Evolutionary conservation across 257 asterid genomes (phyloP).

Genomic region (Mentha longifolia): DNA sequence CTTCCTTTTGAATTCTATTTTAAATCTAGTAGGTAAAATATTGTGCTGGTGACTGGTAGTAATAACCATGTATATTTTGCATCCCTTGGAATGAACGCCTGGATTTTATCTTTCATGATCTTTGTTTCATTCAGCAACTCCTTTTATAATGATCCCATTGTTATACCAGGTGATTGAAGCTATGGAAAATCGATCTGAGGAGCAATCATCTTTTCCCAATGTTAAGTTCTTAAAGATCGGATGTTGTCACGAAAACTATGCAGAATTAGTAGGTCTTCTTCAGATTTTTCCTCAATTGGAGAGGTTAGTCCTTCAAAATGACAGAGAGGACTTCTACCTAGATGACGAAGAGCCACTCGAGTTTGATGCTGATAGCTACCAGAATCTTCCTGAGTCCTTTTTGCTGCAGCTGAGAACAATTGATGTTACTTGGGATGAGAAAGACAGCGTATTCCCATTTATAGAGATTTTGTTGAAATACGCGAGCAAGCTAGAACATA

Average conservation of each 20-base stretch:
- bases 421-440: not conserved
- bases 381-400: not conserved
- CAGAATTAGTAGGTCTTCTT: not conserved
- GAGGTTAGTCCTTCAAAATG: not conserved
- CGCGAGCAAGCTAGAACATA: not conserved
- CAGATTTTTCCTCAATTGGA: constrained; percentile 1
- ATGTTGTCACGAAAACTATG: not conserved
- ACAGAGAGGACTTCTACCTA: not conserved
- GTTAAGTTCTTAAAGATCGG: not conserved
- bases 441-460: not conserved
- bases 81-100: not conserved
- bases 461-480: constrained; percentile 16
- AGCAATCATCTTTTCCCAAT: not conserved
- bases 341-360: not conserved
- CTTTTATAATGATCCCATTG: not conserved
- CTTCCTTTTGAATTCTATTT: not conserved
- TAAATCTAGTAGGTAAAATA: not conserved
- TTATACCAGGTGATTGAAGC: not conserved
- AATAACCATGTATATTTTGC: not conserved
- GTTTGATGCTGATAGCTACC: not conserved
- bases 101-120: not conserved
- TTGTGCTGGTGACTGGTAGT: not conserved
- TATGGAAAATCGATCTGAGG: not conserved
- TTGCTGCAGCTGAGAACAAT: constrained; percentile 15
- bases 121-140: not conserved